Conservation (phyloP, 2,329 filamentous ascomycete species). For the Magnaporthales sp. region DNA sequence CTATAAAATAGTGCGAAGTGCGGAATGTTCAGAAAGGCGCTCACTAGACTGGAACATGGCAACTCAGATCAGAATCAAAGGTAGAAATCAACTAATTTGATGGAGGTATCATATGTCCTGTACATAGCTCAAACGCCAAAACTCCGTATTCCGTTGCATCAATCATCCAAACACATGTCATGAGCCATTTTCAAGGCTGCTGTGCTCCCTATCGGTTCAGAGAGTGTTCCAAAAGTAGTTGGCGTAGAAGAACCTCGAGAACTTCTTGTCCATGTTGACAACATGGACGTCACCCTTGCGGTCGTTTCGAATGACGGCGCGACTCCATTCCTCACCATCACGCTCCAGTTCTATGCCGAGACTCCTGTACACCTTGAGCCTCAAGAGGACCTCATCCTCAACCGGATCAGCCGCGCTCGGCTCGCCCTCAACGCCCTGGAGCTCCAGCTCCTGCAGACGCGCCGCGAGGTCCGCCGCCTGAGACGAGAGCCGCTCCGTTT, state of each 20-base stretch:
- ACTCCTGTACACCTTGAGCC: constrained; percentile 84
- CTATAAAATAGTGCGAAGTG: background rate
- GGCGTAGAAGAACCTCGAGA: constrained; percentile 84
- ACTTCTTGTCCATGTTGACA: constrained; percentile 87
- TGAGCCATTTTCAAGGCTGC: background rate
- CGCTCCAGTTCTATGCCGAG: constrained; percentile 82
- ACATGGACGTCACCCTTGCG: constrained; percentile 88
- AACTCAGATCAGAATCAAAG: background rate
- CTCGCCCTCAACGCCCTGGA: constrained; percentile 74
- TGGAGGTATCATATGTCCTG: background rate
- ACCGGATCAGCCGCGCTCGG: constrained; percentile 29
- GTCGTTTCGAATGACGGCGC: constrained; percentile 77
- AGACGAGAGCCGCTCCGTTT: constrained; percentile 81
- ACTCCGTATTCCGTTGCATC: background rate
- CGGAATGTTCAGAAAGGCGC: background rate
- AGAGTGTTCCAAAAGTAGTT: constrained; percentile 94
- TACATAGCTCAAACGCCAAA: background rate
- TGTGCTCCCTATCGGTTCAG: constrained; percentile 27
- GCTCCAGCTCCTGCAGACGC: constrained; percentile 72
- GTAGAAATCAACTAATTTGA: background rate
- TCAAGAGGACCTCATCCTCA: constrained; percentile 60
- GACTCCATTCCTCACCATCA: constrained; percentile 71
- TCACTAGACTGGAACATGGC: background rate
- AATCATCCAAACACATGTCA: background rate
- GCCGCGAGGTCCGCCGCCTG: constrained; percentile 69